Base-by-base conservation (phyloP, 306 rosid species). In the Pyrus bretschneideri region DNA sequence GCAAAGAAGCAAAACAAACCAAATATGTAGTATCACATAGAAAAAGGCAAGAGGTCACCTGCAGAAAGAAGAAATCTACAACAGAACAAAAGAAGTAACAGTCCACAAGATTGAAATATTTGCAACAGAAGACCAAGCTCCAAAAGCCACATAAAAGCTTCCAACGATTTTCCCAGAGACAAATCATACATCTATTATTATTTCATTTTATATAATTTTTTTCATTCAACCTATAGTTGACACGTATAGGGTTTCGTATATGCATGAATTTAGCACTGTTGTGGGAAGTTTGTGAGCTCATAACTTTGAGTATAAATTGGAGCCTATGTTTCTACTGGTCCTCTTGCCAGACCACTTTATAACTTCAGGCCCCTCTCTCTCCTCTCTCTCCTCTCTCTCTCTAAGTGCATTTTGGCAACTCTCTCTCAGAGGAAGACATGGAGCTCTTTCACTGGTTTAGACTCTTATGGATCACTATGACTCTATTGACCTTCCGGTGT, bases 391-490 rank as follows among this genome's bases (percentile, higher is more conserved):
- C 59, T 25, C 25, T 40, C 76, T 65, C 52, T 80, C 75, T 75
- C 68, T 83, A 67, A 67, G 67, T 61, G 57, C n/a, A 7, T 30
- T 80, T 76, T 83, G 45, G 63, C 71, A 22, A 70, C 18, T 77
- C 70, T 33, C 44, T 57, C 83, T 79, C 80, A 81, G 70, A 62
- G 70, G 67, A 69, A 70, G 23, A 33, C 72, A 88, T 93, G 95
- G 89, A 75, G 81, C 77, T 75, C 18, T 11, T 40, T 76, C 84
- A 25, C 33, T 35, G 80, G 45, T n/a, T 64, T 64, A 61, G 45
- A 4, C 38, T 83, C 46, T 35, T 88, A 27, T 85, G 83, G 82
- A 68, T 86, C 12, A 12, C 76, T 10, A 57, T 65, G 69, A 77
- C 79, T 23, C 68, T 78, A 10, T 6, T 71, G 2, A 13, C 29